A percentile compares a stretch with the other conserved stretches of the same genome.
phyloP scores from a whole-genome alignment of 345 rosid species.

The Salix dunnii region DNA sequence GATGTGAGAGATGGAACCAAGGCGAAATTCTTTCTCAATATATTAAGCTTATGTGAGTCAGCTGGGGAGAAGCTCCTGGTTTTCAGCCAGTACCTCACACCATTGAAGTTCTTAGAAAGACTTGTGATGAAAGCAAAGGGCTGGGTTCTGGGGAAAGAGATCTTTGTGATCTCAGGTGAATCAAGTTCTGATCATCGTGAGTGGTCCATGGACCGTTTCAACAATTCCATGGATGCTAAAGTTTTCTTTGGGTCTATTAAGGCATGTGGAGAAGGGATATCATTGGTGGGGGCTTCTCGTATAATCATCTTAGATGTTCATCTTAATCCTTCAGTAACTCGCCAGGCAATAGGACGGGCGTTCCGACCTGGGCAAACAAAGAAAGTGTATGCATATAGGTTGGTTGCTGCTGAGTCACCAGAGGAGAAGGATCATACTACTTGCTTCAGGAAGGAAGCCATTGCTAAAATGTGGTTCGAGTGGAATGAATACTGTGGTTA shows the following conservation, averaged over 20 bases:
- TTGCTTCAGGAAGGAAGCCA: conserved; percentile 70
- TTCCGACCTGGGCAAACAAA: conserved; percentile 81
- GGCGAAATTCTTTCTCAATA: conserved; percentile 69
- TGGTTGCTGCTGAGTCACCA: conserved; percentile 74
- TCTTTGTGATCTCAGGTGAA: conserved; percentile 74
- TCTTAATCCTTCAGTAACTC: conserved; percentile 93
- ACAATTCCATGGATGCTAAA: conserved; percentile 65
- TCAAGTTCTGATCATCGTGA: conserved; percentile 67
- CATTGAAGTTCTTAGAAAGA: conserved; percentile 68
- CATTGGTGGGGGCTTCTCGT: conserved; percentile 85
- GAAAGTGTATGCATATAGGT: conserved; percentile 68
- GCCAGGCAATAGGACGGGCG: conserved; percentile 88
- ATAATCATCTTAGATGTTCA: conserved; percentile 78
- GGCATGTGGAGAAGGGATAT: conserved; percentile 97
- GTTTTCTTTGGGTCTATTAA: conserved; percentile 86
- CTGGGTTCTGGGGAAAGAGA: conserved; percentile 60
- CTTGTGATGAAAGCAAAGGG: conserved; percentile 43
- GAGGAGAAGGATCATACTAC: conserved; percentile 64
- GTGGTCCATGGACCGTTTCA: conserved; percentile 71
- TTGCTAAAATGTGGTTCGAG: conserved; percentile 91
- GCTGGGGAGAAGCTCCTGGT: conserved; percentile 70
- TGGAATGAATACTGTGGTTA: conserved; percentile 69
- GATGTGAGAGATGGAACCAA: conserved; percentile 70
- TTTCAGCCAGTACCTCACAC: conserved; percentile 76
- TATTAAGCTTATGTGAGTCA: conserved; percentile 60